Base-by-base conservation (phyloP, 2,329 filamentous ascomycete genomes). In the Colletotrichum euphorbiae region DNA sequence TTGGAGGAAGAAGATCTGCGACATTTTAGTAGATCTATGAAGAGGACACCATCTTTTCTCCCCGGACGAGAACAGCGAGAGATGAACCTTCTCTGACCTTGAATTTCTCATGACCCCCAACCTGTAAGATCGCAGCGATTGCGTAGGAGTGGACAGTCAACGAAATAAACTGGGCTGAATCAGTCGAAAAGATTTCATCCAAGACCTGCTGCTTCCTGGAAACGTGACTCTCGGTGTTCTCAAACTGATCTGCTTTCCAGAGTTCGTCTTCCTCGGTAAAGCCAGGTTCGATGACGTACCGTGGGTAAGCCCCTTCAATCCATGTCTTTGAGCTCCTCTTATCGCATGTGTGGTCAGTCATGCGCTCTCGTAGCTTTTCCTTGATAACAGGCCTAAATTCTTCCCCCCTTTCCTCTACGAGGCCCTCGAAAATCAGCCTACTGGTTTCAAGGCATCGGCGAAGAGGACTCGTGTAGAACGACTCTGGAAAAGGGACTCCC, bases 281-380 rank as follows among this genome's bases (percentile, higher is more conserved):
- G 0, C 83, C 84, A 0, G 79, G 75, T 73, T 90, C 88, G 50
- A 90, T 80, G 2, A 67, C 71, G 72, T 83, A 89, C 19, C 72
- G 74, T 0, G 87, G 87, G 69, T 85, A 89, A 36, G 80, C 77
- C 13, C 78, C 69, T 1, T 76, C 76, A 69, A 91, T 88, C 73
- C 79, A 83, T 0, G 81, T 78, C 48, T 79, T 80, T 7, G 78
- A 75, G 56, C 82, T 83, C 15, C 88, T 81, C 15, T 85, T 81
- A 74, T 91, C 88, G 74, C 89, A 91, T 0, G 87, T 90, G 74
- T 90, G 88, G 61, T 84, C 80, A 8, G 85, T 88, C 65, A 89
- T 82, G 2, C 85, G 83, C 74, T 91, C 89, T 19, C 89, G 81
- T 13, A 90, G 79, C 4, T 83, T 74, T 66, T 90, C 88, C 73